A percentile compares a stretch with the other conserved stretches of the same genome.
phyloP scores from a whole-genome alignment of 2,329 filamentous ascomycete species.

The Monosporascus sp. region DNA sequence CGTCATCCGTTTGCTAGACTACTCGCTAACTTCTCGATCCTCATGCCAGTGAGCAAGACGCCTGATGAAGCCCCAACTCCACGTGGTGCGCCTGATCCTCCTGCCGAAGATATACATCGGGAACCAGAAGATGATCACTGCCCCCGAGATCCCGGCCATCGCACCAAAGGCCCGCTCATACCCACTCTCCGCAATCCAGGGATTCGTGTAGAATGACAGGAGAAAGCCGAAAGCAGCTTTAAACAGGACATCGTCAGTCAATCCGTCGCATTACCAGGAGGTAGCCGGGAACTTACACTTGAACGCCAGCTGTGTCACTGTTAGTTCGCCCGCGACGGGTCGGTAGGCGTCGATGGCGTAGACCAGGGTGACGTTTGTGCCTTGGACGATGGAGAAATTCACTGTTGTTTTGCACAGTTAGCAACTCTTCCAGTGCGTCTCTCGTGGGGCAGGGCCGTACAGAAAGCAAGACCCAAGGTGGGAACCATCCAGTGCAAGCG shows the following conservation, averaged over 20 bases:
- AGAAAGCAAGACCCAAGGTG: slow-evolving; percentile 47
- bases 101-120: slow-evolving; percentile 50
- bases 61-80: slow-evolving; percentile 42
- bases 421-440: not conserved
- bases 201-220: slow-evolving; percentile 55
- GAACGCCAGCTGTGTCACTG: slow-evolving; percentile 48
- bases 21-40: slow-evolving; percentile 52
- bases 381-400: slow-evolving; percentile 51
- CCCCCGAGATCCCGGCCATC: slow-evolving; percentile 51
- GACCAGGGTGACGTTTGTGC: slow-evolving; percentile 50
- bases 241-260: not conserved
- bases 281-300: slow-evolving; percentile 36
- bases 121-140: slow-evolving; percentile 41
- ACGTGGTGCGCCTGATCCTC: slow-evolving; percentile 39
- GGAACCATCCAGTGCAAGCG: slow-evolving; percentile 50
- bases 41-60: slow-evolving; percentile 41
- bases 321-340: slow-evolving; percentile 51
- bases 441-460: slow-evolving; percentile 29
- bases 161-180: slow-evolving; percentile 47
- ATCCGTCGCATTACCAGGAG: not conserved
- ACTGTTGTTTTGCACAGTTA: slow-evolving; percentile 26
- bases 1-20: slow-evolving; percentile 4
- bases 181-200: slow-evolving; percentile 46
- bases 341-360: slow-evolving; percentile 55
- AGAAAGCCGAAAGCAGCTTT: slow-evolving; percentile 51